phyloP scores from a whole-genome alignment of 805 yeast species.

The Blastobotrys chiropterorum region DNA sequence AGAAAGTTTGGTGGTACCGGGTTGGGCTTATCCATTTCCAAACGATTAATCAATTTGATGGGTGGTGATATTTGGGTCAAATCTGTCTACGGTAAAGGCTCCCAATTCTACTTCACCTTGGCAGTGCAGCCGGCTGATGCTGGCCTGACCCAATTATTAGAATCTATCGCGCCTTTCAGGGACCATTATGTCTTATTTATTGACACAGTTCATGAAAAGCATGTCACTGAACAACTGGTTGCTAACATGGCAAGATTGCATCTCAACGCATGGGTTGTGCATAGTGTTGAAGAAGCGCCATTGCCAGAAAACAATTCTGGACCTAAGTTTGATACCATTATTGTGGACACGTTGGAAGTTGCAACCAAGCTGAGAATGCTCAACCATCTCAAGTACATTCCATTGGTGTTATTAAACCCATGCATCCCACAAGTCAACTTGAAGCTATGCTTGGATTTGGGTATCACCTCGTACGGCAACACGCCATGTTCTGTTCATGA shows the following conservation, averaged over 20 bases:
- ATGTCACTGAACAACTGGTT: constrained; percentile 46
- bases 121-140: constrained; percentile 67
- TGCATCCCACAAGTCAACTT: constrained; percentile 71
- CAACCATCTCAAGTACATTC: constrained; percentile 78
- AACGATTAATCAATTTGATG: constrained; percentile 81
- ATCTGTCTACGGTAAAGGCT: constrained; percentile 72
- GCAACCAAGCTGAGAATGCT: constrained; percentile 63
- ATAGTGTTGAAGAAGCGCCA: constrained; percentile 51
- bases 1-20: constrained; percentile 94
- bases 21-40: constrained; percentile 79
- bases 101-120: constrained; percentile 76
- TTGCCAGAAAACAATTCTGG: constrained; percentile 32
- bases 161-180: constrained; percentile 64
- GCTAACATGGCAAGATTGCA: constrained; percentile 48
- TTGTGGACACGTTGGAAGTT: constrained; percentile 72
- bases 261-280: constrained; percentile 55
- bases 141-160: constrained; percentile 56
- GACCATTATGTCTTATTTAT: constrained; percentile 66
- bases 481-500: constrained; percentile 81
- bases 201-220: constrained; percentile 52
- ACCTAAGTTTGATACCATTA: constrained; percentile 66
- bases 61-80: constrained; percentile 93
- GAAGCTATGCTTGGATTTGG: constrained; percentile 76
- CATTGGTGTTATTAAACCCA: constrained; percentile 71
- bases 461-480: constrained; percentile 82